Percentiles rank a stretch among this genome's conserved stretches.
These are phyloP conservation scores for Cocos nucifera DNA, from an alignment of 176 grass and related monocot species.

Conservation along the genomic window DNA sequence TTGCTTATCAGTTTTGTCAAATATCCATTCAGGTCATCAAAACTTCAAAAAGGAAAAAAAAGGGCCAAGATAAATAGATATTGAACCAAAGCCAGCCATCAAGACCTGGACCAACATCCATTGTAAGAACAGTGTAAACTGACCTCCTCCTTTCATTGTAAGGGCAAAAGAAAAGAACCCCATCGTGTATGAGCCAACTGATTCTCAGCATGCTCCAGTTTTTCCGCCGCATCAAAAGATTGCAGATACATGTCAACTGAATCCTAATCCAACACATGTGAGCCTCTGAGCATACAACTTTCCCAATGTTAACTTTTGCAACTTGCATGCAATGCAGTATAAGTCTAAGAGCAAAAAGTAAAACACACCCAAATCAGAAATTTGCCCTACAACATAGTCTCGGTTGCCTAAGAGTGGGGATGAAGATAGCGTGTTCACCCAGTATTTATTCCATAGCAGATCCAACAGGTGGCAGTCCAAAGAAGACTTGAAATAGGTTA, in stretches of 20 bases:
- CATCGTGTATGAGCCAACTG: slow-evolving; percentile 73
- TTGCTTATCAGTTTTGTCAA: too few relatives aligned
- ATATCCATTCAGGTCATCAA: too few relatives aligned
- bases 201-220: slow-evolving; percentile 87
- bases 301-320: too few relatives aligned
- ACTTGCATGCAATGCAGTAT: too few relatives aligned
- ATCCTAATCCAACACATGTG: not conserved
- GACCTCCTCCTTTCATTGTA: slow-evolving; percentile 92
- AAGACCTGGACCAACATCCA: not conserved
- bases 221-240: slow-evolving; percentile 55
- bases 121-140: not conserved
- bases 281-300: too few relatives aligned
- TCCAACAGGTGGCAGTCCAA: slow-evolving; percentile 87
- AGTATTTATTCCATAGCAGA: slow-evolving; percentile 99
- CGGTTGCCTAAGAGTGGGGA: slow-evolving; percentile 91
- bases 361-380: too few relatives aligned
- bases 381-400: slow-evolving; percentile 88
- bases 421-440: slow-evolving; percentile 94
- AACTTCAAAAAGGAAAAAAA: too few relatives aligned
- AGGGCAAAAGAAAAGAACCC: slow-evolving; percentile 63
- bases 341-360: too few relatives aligned
- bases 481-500: slow-evolving; percentile 95
- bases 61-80: too few relatives aligned
- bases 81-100: too few relatives aligned
- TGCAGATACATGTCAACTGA: slow-evolving; percentile 7